Evolutionary conservation across 306 rosid species (phyloP), one percentile per base, ranked within the genome.

Genomic region (Quercus glauca): DNA sequence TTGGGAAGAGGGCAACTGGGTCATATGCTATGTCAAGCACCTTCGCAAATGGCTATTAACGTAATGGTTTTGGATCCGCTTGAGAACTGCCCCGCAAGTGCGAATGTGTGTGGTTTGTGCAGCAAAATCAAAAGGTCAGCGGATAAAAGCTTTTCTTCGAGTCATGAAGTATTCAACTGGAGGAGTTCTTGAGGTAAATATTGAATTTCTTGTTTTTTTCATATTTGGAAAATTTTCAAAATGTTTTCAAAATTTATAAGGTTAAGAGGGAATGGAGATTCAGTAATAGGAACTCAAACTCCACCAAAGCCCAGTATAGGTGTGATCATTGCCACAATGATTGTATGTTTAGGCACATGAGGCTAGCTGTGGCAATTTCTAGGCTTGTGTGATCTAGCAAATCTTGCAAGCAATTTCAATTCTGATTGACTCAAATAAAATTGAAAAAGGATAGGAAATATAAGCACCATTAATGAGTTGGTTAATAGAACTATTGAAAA

Each of bases 121-220:
- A 95, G 98, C 87, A 41, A 90, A 95, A 86, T 31, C 79, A 4
- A 95, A 92, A 80, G 87, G 63, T 58, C 91, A 86, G 78, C 86
- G 89, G 81, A 90, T 93, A 25, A 92, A 92, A 89, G 96, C 99
- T 73, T 95, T 92, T 88, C 87, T 95, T 78, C 95, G 96, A 77
- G 99, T 95, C 80, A 78, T 95, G 33, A 95, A 95, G 79, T 85
- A 95, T 87, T 92, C 98, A 0, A 82, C 64, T 0, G 97, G 98
- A 79, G 99, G 99, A 75, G 98, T 90, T 81, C 87, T 94, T 59
- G 99, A 95, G 97, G 99, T 95, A 83, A 81, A 74, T 33, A 23
- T 49, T 18, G 57, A 45, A 43, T 59, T 59, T 5, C 9, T 71
- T 71, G 14, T 26, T 70, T 65, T 8, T 23, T 23, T 23, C 53